Evolutionary conservation across 129 eudicot genomes (phyloP), one percentile per base, ranked within the genome.

Genomic region (Saussurea involucrata): DNA sequence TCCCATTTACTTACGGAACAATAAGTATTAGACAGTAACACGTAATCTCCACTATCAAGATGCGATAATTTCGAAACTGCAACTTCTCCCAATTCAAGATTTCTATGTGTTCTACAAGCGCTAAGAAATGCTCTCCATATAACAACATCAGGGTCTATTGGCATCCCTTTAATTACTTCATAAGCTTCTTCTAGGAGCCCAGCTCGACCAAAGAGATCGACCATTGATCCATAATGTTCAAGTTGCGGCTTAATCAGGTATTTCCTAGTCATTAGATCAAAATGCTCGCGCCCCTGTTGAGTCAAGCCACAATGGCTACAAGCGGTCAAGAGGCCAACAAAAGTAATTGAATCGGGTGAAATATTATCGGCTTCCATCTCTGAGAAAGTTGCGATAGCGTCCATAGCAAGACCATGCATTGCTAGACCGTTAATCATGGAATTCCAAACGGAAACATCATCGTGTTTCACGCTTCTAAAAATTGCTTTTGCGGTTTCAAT

Each of bases 181-280:
- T 83, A 82, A 80, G 97, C 98, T 90, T 93, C 98, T 69, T 88
- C 86, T 24, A 93, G 76, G 58, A 81, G 85, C 15, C 97, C 97
- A 34, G 95, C 97, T 65, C 98, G 88, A 67, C 90, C 88, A n/a
- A 84, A 81, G 5, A 93, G 92, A 79, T 93, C 98, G 34, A 93
- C 93, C 93, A 93, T 90, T 63, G 91, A 85, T 63, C 98, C 98
- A 63, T 88, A 93, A 79, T 93, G 98, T 83, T 90, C 97, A 55
- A 93, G 82, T 22, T 83, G 88, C 66, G 98, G 98, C 69, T 78
- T 83, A 71, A 93, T 89, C 31, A 24, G 20, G 83, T 83, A 90
- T 32, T 24, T 77, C 4, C 31, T 82, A 76, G 63, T 76, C 98
- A 93, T 93, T 20, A 86, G 33, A 64, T 84, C 78, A 75, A 93